Base-by-base conservation (phyloP, 306 rosid species). In the Rosa multiflora region DNA sequence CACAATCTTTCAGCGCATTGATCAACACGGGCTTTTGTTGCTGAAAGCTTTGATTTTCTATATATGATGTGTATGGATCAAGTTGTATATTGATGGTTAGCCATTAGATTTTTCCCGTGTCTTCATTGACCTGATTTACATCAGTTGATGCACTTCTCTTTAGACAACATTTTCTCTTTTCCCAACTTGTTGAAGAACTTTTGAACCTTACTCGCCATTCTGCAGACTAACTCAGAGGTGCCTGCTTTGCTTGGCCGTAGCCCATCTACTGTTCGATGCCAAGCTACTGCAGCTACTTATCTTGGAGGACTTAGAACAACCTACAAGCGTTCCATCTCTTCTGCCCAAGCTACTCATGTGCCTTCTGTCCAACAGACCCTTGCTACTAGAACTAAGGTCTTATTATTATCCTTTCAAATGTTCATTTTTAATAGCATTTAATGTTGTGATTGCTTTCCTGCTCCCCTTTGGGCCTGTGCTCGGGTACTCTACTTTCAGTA, bases 231-330 rank as follows among this genome's bases (percentile, higher is more conserved):
- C 88, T 89, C 97, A 29, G 94, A 94, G 87, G 97, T 91, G 88
- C 92, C 98, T 88, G 96, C 98, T 49, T 81, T 94, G 85, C 96
- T 94, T 82, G 96, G 97, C 48, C 98, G 94, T 85, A 91, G 91
- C 82, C 97, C 97, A 64, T 91, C 94, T 81, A 94, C 96, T 82
- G 96, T 91, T 0, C 97, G 94, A 85, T 94, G 91, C 91, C 97
- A 91, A 75, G 94, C 97, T 66, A 91, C 98, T 52, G 76, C 90
- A 87, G 89, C 98, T 78, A 94, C 98, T 4, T 95, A 90, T 86
- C 91, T 91, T 85, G 98, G 97, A 88, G 94, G 93, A 59, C 93
- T 94, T 76, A 96, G 90, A 74, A 94, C 97, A 74, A 91, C 98
- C 71, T 91, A 88, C 87, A 91, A 91, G 82, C 96, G 94, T 85